phyloP scores from a whole-genome alignment of 345 rosid genomes.

The Linum tenue region DNA sequence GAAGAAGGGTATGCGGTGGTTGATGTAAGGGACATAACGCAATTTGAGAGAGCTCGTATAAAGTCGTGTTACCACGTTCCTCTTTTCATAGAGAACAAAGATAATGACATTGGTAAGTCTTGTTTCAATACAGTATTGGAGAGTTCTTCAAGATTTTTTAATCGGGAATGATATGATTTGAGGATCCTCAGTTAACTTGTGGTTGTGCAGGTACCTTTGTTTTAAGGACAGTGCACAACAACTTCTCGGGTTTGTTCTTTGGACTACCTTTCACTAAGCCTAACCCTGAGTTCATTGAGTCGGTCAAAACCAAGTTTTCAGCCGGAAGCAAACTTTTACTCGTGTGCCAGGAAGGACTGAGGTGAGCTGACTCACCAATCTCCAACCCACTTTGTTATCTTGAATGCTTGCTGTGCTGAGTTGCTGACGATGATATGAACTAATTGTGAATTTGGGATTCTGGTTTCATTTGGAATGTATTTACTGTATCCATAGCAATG shows the following conservation, averaged over 20 bases:
- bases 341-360: conserved; percentile 93
- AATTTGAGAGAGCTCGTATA: conserved; percentile 72
- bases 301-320: conserved; percentile 50
- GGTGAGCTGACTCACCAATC: conserved; percentile 33
- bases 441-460: neutral
- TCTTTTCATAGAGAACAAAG: conserved; percentile 71
- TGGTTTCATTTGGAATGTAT: neutral
- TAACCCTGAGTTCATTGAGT: conserved; percentile 60
- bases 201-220: conserved; percentile 53
- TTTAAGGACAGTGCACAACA: conserved; percentile 82
- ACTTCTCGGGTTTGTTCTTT: conserved; percentile 78
- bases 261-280: conserved; percentile 79
- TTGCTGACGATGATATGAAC: conserved; percentile 1
- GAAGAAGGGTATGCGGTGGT: conserved; percentile 56
- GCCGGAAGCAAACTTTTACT: conserved; percentile 63
- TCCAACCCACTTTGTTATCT: neutral
- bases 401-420: neutral
- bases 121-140: neutral
- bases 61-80: conserved; percentile 75
- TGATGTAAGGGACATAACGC: conserved; percentile 73
- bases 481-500: no score
- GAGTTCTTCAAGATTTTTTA: neutral
- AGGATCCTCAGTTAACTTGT: neutral
- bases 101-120: conserved; percentile 58
- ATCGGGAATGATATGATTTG: neutral